Conservation (phyloP, 345 rosid genomes). For the Populus nigra region DNA sequence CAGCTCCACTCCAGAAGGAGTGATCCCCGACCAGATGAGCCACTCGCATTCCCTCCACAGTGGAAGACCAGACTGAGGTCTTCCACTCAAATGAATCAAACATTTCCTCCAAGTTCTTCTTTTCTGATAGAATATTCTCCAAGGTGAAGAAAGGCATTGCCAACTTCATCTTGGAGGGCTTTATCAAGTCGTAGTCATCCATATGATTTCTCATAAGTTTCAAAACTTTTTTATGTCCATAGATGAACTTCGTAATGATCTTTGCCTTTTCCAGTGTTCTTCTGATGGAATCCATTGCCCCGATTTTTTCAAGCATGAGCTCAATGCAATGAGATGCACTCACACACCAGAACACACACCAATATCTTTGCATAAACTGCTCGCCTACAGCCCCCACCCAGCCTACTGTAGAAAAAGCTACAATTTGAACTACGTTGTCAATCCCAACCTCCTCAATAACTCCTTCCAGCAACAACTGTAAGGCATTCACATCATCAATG, state of each 20-base stretch:
- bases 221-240: conserved; percentile 26
- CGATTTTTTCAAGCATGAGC: conserved; percentile 49
- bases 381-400: conserved; percentile 51
- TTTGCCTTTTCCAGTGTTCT: conserved; percentile 38
- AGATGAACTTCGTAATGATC: conserved; percentile 34
- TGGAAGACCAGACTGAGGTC: conserved; percentile 27
- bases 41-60: conserved; percentile 34
- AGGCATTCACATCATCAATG: conserved; percentile 18
- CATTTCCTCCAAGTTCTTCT: conserved; percentile 42
- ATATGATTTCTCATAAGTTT: conserved; percentile 27
- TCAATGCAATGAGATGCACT: conserved; percentile 58
- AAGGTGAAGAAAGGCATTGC: conserved; percentile 39
- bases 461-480: conserved; percentile 37
- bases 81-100: conserved; percentile 44
- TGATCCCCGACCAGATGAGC: conserved; percentile 32
- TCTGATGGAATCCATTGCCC: conserved; percentile 19
- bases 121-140: conserved; percentile 42
- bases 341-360: conserved; percentile 51
- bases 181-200: conserved; percentile 26
- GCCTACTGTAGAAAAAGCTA: conserved; percentile 44
- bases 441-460: conserved; percentile 49
- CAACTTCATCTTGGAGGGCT: conserved; percentile 39
- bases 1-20: conserved; percentile 50
- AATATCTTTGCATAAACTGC: conserved; percentile 30
- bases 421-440: conserved; percentile 50